Base-by-base conservation (phyloP, 345 rosid species). In the Eucalyptus regnans region DNA sequence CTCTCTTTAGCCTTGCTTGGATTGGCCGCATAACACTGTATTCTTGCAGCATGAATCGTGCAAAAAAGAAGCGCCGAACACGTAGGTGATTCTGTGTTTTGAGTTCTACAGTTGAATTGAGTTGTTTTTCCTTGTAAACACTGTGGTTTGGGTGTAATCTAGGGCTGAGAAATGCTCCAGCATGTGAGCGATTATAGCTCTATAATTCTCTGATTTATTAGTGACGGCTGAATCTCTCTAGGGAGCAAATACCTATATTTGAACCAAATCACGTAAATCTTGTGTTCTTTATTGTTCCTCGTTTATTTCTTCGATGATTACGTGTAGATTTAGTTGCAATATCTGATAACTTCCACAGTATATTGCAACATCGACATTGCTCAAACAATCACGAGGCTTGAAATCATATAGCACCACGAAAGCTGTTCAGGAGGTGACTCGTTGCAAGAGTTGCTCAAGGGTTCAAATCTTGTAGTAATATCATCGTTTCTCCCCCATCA, bases 261-360 rank as follows among this genome's bases (percentile, higher is more conserved):
- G 2, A 9, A 33, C 2, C 7, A 0, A 17, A 16, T 8, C 43
- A 68, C 3, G 2, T 68, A 68, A 0, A 3, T 16, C 12, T 68
- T 1, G 4, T 31, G 80, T 33, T 33, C 7, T 33, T 68, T 33
- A 31, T 68, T 17, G 4, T 68, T 33, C 22, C 41, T 64, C 0
- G 0, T 64, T 64, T n/a, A 64, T 15, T 17, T 68, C 80, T 33
- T 33, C 2, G 4, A 37, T 31, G 43, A 31, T 68, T 31, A 31
- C 2, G 3, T 3, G 0, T 31, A 31, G 11, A 68, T 68, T 68
- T 33, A 31, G 33, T n/a, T 29, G 41, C 76, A 64, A 64, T 16
- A n/a, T 14, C 41, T 7, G 37, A 64, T 64, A n/a, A 16, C 37
- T 64, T 64, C 76, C 20, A n/a, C 20, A 7, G 33, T n/a, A 64